Conservation (phyloP, 2,329 filamentous ascomycete species). For the Penicillium sp. region DNA sequence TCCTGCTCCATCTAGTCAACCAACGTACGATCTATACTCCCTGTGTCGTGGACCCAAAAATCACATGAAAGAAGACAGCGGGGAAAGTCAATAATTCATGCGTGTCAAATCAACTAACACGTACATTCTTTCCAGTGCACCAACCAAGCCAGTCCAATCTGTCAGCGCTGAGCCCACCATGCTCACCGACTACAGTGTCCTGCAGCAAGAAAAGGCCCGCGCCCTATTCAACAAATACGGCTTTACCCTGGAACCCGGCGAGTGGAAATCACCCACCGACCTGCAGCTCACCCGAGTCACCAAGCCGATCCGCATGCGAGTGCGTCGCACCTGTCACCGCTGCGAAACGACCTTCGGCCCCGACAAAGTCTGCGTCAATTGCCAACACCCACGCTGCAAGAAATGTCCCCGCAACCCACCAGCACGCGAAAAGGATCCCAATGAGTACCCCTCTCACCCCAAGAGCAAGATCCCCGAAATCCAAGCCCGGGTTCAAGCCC, state of each 20-base stretch:
- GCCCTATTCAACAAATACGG: conserved; percentile 50
- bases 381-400: conserved; percentile 77
- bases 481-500: conserved; percentile 25
- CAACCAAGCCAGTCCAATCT: conserved; percentile 9
- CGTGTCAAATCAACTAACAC: not conserved
- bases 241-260: conserved; percentile 43
- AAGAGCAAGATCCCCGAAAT: conserved; percentile 44
- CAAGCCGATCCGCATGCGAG: conserved; percentile 49
- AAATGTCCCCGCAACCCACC: conserved; percentile 75
- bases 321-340: conserved; percentile 68
- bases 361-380: conserved; percentile 72
- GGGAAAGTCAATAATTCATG: not conserved
- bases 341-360: conserved; percentile 74
- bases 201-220: conserved; percentile 46
- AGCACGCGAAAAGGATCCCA: conserved; percentile 62
- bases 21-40: conserved; percentile 15
- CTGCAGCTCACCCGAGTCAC: conserved; percentile 42
- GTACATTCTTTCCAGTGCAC: not conserved
- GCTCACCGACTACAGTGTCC: conserved; percentile 34
- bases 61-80: not conserved
- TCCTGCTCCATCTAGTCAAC: conserved; percentile 15
- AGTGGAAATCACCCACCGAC: conserved; percentile 40
- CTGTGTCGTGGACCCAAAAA: not conserved
- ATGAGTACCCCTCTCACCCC: conserved; percentile 36
- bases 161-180: conserved; percentile 19